A percentile compares a stretch with the other conserved stretches of the same genome.
These are phyloP conservation scores for Dendrobium nobile DNA, from an alignment of 106 monocot genomes.

Conservation along the genomic window DNA sequence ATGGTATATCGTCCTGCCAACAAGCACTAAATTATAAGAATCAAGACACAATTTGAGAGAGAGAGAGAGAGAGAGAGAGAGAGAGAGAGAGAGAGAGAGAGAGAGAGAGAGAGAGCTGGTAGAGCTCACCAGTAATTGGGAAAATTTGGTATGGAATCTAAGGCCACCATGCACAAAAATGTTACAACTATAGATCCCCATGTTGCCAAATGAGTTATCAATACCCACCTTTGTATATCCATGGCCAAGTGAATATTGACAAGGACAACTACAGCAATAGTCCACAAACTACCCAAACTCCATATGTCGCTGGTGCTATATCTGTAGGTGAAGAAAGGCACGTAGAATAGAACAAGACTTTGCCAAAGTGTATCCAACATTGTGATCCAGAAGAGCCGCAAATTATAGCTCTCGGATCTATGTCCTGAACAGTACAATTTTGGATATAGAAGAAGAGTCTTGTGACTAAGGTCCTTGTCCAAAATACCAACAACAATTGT, in stretches of 20 bases:
- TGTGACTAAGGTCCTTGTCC: conserved; percentile 87
- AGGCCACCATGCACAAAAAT: conserved; percentile 70
- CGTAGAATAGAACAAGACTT: conserved; percentile 92
- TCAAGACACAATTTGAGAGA: not conserved
- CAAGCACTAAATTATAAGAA: conserved; percentile 16
- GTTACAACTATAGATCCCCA: conserved; percentile 88
- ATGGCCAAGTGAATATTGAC: conserved; percentile 93
- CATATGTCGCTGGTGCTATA: conserved; percentile 86
- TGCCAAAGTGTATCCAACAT: conserved; percentile 97
- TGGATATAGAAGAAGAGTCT: conserved; percentile 74
- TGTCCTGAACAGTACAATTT: conserved; percentile 85
- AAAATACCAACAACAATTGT: conserved; percentile 88
- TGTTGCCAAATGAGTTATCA: conserved; percentile 73
- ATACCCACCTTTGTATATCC: conserved; percentile 81
- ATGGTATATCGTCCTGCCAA: conserved; percentile 89
- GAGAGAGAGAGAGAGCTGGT: too few species aligned
- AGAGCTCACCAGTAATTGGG: conserved; percentile 81
- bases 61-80: too few species aligned
- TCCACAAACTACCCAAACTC: conserved; percentile 96
- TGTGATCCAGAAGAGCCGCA: conserved; percentile 85
- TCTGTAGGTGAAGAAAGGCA: conserved; percentile 69
- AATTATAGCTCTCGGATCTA: conserved; percentile 89
- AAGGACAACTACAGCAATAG: conserved; percentile 85
- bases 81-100: too few species aligned
- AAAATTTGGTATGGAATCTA: conserved; percentile 85